Evolutionary conservation across 2,329 filamentous ascomycete genomes (phyloP).

Genomic region (Ophiostoma angusticollis): DNA sequence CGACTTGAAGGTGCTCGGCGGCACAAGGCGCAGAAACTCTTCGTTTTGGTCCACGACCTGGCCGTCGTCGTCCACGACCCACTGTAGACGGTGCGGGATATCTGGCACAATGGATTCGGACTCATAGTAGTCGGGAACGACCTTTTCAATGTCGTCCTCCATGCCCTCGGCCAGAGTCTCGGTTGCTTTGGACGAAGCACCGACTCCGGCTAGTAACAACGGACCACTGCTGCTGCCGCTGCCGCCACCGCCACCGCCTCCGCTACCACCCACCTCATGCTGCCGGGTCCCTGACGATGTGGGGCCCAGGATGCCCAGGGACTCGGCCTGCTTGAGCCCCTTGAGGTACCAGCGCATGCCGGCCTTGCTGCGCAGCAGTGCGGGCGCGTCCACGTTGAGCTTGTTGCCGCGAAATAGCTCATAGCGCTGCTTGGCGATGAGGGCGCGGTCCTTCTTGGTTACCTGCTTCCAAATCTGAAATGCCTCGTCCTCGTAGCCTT

Average conservation of each 20-base stretch:
- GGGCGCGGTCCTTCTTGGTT: constrained; percentile 87
- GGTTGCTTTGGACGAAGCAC: constrained; percentile 33
- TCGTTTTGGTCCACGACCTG: constrained; percentile 80
- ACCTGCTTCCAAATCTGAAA: constrained; percentile 99
- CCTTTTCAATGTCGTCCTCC: constrained; percentile 70
- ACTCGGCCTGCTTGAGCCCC: constrained; percentile 58
- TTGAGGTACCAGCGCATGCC: constrained; percentile 83
- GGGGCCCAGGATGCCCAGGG: constrained; percentile 28
- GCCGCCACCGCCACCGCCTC: neutral
- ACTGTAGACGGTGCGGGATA: constrained; percentile 62
- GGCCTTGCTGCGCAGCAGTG: constrained; percentile 69
- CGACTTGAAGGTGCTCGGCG: constrained; percentile 60
- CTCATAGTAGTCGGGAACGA: constrained; percentile 92
- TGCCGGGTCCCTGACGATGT: too few relatives aligned
- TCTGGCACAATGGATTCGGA: constrained; percentile 76
- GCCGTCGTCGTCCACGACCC: constrained; percentile 82
- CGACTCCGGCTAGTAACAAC: neutral
- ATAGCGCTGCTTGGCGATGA: constrained; percentile 73
- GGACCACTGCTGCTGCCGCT: neutral
- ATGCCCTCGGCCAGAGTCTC: constrained; percentile 89
- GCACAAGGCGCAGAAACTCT: constrained; percentile 68
- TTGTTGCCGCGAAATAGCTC: constrained; percentile 75
- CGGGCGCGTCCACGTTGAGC: constrained; percentile 77
- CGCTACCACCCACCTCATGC: constrained; percentile 20
- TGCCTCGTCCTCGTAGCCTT: constrained; percentile 80